These are phyloP conservation scores for Albifimbria verrucaria DNA, from an alignment of 2,329 filamentous ascomycete species.

Conservation along the genomic window DNA sequence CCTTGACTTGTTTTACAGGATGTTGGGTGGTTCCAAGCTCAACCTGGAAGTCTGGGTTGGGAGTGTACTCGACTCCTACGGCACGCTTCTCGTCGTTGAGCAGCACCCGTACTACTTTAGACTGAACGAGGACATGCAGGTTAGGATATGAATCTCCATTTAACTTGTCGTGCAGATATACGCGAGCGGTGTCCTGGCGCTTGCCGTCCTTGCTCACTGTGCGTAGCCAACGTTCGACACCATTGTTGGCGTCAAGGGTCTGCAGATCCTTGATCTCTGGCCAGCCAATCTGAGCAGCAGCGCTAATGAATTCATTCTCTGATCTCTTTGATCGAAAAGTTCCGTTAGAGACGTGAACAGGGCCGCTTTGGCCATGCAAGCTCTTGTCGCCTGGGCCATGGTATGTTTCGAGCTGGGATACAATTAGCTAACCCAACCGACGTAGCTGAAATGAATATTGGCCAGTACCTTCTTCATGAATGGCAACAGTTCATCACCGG, in stretches of 20 bases:
- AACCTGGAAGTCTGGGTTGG: constrained; percentile 24
- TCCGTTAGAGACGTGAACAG: constrained; percentile 50
- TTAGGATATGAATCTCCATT: background rate
- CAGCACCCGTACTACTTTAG: background rate
- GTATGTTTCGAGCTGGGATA: constrained; percentile 47
- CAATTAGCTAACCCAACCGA: background rate
- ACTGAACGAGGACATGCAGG: background rate
- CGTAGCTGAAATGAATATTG: background rate
- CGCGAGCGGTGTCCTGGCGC: constrained; percentile 52
- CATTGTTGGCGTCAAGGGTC: constrained; percentile 36
- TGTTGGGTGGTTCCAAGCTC: background rate
- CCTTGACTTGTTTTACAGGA: constrained; percentile 4
- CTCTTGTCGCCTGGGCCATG: constrained; percentile 34
- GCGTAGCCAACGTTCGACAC: constrained; percentile 19
- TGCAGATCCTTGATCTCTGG: constrained; percentile 48
- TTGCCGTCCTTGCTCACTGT: constrained; percentile 44
- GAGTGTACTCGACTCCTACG: constrained; percentile 53
- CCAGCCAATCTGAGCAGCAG: constrained; percentile 38
- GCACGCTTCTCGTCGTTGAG: constrained; percentile 35
- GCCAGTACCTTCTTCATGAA: constrained; percentile 21
- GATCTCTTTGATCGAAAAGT: constrained; percentile 33
- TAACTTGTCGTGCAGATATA: constrained; percentile 36
- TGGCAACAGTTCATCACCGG: constrained; percentile 19
- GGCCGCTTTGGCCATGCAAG: constrained; percentile 49
- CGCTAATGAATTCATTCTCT: constrained; percentile 46